A percentile compares a stretch with the other conserved stretches of the same genome.
phyloP scores from a whole-genome alignment of 176 grass and related monocot species.

The Musa schizocarpa region DNA sequence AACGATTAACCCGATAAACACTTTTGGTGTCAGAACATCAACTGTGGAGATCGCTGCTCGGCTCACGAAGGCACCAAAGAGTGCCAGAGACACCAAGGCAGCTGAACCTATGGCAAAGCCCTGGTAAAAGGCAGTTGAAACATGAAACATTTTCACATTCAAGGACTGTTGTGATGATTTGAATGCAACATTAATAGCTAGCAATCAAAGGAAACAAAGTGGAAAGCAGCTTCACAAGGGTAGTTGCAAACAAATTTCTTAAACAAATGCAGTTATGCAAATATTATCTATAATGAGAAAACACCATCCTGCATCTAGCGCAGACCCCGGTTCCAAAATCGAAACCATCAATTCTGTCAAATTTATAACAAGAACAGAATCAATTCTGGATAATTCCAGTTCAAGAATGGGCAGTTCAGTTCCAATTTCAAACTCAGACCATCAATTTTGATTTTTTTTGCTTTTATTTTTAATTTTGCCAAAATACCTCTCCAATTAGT shows the following conservation, averaged over 20 bases:
- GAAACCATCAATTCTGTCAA: too few species aligned
- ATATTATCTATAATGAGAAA: background rate
- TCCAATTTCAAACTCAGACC: too few species aligned
- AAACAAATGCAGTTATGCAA: background rate
- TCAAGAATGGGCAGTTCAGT: too few species aligned
- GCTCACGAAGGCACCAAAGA: constrained; percentile 47
- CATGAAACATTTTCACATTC: background rate
- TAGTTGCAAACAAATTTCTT: background rate
- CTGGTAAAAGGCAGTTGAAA: background rate
- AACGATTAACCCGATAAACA: constrained; percentile 33
- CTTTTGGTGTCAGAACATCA: constrained; percentile 39
- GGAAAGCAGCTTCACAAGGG: background rate
- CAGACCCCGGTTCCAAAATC: too few species aligned
- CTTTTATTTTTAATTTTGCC: too few species aligned
- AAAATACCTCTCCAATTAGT: too few species aligned
- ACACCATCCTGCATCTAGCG: too few species aligned
- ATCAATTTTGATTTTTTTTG: too few species aligned
- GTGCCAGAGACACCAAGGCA: constrained; percentile 33
- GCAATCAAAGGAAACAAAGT: background rate
- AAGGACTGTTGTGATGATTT: background rate
- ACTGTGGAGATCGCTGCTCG: constrained; percentile 27
- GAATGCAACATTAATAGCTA: background rate
- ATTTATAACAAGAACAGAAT: too few species aligned
- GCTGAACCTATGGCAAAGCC: constrained; percentile 40
- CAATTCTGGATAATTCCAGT: too few species aligned